Evolutionary conservation across 306 rosid genomes (phyloP).

Genomic region (Dalbergia oliveri): DNA sequence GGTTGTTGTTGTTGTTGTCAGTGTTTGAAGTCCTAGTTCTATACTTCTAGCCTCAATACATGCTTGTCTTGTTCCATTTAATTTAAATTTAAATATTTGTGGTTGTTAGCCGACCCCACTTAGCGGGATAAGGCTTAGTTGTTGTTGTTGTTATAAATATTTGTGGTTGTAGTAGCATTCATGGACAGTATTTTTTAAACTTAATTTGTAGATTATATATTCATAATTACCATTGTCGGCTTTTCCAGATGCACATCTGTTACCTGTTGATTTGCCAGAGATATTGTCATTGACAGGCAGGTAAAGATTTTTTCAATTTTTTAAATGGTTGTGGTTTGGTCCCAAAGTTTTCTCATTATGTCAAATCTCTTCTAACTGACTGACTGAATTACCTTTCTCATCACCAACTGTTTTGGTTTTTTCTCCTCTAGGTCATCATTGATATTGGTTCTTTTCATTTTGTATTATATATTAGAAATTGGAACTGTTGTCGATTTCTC

Average conservation of each 20-base stretch:
- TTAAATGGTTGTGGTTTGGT: constrained; percentile 25
- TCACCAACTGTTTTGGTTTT: constrained; percentile 8
- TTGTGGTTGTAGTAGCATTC: neutral
- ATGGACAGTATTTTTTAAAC: neutral
- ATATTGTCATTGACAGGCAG: constrained; percentile 72
- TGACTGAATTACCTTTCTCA: constrained; percentile 19
- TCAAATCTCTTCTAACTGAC: constrained; percentile 14
- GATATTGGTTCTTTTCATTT: constrained; percentile 13
- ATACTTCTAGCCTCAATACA: constrained; percentile 11
- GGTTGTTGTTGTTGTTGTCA: constrained; percentile 19
- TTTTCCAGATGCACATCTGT: constrained; percentile 83
- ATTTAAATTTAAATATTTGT: constrained; percentile 12
- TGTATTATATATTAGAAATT: neutral
- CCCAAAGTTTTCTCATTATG: neutral
- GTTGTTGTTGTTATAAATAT: no score
- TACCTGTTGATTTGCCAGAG: constrained; percentile 92
- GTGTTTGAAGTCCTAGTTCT: constrained; percentile 33
- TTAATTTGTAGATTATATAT: neutral
- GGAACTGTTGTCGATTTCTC: constrained; percentile 1
- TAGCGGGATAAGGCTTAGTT: no score
- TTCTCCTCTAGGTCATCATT: constrained; percentile 2
- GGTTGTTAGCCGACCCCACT: neutral
- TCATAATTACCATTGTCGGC: constrained; percentile 27
- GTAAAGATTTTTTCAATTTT: constrained; percentile 56
- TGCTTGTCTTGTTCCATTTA: constrained; percentile 3